Evolutionary conservation across 805 yeast genomes (phyloP).

Genomic region (Candida peoriensis): DNA sequence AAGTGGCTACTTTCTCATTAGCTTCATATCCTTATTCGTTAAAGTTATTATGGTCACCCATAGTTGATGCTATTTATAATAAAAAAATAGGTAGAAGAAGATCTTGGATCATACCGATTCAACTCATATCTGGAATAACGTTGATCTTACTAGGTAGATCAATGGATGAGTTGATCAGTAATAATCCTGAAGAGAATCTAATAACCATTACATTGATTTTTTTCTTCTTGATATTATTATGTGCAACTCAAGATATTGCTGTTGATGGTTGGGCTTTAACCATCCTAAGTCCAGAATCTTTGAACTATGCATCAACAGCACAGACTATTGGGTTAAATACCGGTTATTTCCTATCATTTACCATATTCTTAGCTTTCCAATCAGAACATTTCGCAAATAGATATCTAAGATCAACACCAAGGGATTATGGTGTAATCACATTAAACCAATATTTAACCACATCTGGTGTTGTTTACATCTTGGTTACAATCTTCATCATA

Average conservation of each 20-base stretch:
- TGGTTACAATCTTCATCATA: constrained; percentile 58
- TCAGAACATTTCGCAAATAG: constrained; percentile 91
- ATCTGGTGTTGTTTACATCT: constrained; percentile 70
- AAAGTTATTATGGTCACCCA: constrained; percentile 91
- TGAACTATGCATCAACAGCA: constrained; percentile 94
- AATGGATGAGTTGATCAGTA: constrained; percentile 48
- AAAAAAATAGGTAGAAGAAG: constrained; percentile 71
- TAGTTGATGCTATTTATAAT: constrained; percentile 82
- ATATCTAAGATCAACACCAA: constrained; percentile 61
- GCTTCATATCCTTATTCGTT: constrained; percentile 95
- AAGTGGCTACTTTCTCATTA: constrained; percentile 83
- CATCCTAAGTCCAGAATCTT: constrained; percentile 66
- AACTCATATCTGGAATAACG: constrained; percentile 67
- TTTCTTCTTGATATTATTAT: constrained; percentile 72
- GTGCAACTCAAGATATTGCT: constrained; percentile 98
- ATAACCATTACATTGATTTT: constrained; percentile 61
- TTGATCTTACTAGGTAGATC: constrained; percentile 58
- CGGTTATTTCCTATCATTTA: constrained; percentile 88
- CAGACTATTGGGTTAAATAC: constrained; percentile 93
- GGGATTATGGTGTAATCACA: constrained; percentile 60
- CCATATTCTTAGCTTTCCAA: constrained; percentile 84
- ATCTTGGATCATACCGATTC: constrained; percentile 94
- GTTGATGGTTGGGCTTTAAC: constrained; percentile 99
- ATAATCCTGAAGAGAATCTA: constrained; percentile 44
- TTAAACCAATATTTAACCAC: constrained; percentile 71